Base-by-base conservation (phyloP, 2,329 filamentous ascomycete species). In the Magnaporthales sp. region DNA sequence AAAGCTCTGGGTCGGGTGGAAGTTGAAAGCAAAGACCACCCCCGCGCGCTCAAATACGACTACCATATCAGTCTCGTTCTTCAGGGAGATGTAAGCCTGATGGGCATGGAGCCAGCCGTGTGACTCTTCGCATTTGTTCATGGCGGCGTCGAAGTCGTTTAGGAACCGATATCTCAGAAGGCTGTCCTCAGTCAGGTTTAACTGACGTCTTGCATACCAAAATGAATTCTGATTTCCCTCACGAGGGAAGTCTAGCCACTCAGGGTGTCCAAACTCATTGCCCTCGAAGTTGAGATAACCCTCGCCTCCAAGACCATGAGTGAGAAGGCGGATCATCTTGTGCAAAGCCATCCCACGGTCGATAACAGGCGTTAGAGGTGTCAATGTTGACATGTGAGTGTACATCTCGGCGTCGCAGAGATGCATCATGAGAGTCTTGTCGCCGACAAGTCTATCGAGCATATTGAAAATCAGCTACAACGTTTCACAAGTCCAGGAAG, bases 281-380 rank as follows among this genome's bases (percentile, higher is more conserved):
- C 95, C 95, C 80, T 97, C 93, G 73, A 99, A 99, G 81, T 98
- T 99, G 66, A 99, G 90, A 75, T 97, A 99, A 54, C 94, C 95
- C 78, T 99, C 95, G 66, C 95, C 95, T 68, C 95, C 95, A 19
- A 99, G 86, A 58, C 84, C 86, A 75, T 99, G 94, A 1, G 95
- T 98, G 70, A 99, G 81, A 19, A 99, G 86, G 15, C 95, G 91
- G 73, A 99, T 97, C 90, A 99, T 90, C 82, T 99, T 99, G 84
- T 99, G 95, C 51, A 99, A 81, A 4, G 91, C 86, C 82, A 99
- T 90, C 66, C 95, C 95, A 64, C 95, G 89, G 73, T 96, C 90
- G 75, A 99, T 97, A 69, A 92, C 84, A 0, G 92, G 87, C 0
- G 95, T 99, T 70, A 97, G 81, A n/a, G 91, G 88, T 0, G 90